Evolutionary conservation across 805 yeast species (phyloP), one percentile per base, ranked within the genome.

Genomic region (Yarrowia keelungensis): DNA sequence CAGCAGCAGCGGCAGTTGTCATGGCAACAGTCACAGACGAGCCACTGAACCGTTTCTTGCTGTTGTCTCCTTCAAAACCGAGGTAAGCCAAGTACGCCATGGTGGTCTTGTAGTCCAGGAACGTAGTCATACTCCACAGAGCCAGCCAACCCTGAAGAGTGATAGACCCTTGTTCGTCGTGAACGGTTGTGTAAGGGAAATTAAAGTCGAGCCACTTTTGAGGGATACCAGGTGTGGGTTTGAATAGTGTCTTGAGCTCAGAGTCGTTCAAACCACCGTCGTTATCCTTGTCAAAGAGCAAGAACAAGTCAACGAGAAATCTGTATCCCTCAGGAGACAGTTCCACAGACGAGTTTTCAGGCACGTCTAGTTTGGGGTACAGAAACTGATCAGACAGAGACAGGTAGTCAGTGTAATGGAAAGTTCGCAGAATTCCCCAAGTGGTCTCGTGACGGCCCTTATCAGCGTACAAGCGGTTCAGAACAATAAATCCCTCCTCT

Each of bases 111-210:
- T 90, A 87, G 73, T 93, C 97, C 39, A 95, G 80, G 72, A 87
- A 92, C 0, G 98, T 94, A 0, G 97, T 92, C 90, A 95, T 90
- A 73, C 94, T 89, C 99, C 99, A 95, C 75, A 94, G 98, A 0
- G 99, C 99, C 46, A 95, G 79, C 99, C 99, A 95, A 2, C 99
- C 99, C 79, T 96, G 99, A 36, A 95, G 78, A 0, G 98, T 92
- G 4, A 95, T 92, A 75, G 87, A 85, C 0, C 97, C 98, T 71
- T 87, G 88, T 72, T 92, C 97, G 75, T 92, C 93, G 67, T 97
- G 86, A 1, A 94, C 97, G 11, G 97, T 91, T 0, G 97, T 86
- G 35, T 84, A 81, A 0, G 99, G 99, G 75, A 95, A 95, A 72
- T 88, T 88, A 0, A 91, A 84, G 14, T 90, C 92, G 45, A 83